Evolutionary conservation across 1,139 yeast species (phyloP).

Genomic region (Hyphopichia wangnamkhiaoensis): DNA sequence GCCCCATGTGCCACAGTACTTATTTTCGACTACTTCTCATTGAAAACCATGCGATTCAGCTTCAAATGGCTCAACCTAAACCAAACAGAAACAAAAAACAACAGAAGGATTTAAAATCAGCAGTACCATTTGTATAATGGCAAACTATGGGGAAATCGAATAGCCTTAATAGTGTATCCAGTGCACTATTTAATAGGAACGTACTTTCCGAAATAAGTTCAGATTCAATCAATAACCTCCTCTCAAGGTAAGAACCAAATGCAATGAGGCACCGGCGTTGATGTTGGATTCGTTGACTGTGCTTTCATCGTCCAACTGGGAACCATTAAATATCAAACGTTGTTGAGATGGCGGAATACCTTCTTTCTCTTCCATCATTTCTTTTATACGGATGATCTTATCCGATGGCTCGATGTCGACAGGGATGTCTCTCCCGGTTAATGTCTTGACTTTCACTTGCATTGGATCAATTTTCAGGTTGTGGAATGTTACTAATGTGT

Average conservation of each 20-base stretch:
- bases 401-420: slow-evolving; percentile 79
- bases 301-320: slow-evolving; percentile 82
- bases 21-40: too few species aligned
- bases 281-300: slow-evolving; percentile 69
- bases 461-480: slow-evolving; percentile 24
- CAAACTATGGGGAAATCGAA: too few species aligned
- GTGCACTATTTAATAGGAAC: too few species aligned
- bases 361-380: slow-evolving; percentile 92
- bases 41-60: too few species aligned
- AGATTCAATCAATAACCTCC: slow-evolving; percentile 72
- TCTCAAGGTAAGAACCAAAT: slow-evolving; percentile 84
- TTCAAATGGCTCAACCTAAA: too few species aligned
- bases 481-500: too few species aligned
- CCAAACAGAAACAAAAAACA: too few species aligned
- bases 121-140: too few species aligned
- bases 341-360: slow-evolving; percentile 98
- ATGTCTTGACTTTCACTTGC: slow-evolving; percentile 73
- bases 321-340: slow-evolving; percentile 85
- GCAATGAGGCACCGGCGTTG: slow-evolving; percentile 77
- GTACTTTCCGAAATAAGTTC: too few species aligned
- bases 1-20: too few species aligned
- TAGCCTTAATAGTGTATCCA: too few species aligned
- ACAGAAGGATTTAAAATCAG: too few species aligned
- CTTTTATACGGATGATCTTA: slow-evolving; percentile 80
- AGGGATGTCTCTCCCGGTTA: slow-evolving; percentile 84